Conservation (phyloP, 2,329 filamentous ascomycete genomes). For the Ophiosphaerella herpotricha region DNA sequence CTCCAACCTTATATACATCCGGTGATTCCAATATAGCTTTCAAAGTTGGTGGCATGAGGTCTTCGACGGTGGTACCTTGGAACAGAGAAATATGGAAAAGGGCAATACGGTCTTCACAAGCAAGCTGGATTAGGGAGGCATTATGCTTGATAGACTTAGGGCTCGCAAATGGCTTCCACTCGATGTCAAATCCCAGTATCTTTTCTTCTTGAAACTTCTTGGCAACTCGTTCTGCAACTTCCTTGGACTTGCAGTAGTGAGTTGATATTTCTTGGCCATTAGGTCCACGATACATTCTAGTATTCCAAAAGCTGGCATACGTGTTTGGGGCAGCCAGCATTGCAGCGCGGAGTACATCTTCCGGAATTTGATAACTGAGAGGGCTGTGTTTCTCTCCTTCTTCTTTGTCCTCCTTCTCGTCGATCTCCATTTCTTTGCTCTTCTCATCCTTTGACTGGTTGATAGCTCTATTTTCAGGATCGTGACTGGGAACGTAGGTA, state of each 20-base stretch:
- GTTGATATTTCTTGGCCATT: constrained; percentile 63
- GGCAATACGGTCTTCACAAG: constrained; percentile 74
- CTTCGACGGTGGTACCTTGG: constrained; percentile 45
- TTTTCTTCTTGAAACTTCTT: constrained; percentile 70
- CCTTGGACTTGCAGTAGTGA: constrained; percentile 75
- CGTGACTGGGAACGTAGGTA: constrained; percentile 1
- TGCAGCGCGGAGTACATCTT: constrained; percentile 29
- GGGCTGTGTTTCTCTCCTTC: constrained; percentile 21
- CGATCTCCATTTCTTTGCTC: not conserved
- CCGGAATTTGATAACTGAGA: constrained; percentile 41
- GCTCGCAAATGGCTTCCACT: constrained; percentile 66
- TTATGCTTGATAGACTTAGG: constrained; percentile 71
- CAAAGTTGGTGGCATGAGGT: constrained; percentile 71
- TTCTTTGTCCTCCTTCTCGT: constrained; percentile 13
- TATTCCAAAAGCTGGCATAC: constrained; percentile 63
- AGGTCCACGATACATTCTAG: constrained; percentile 67
- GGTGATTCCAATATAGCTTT: constrained; percentile 73
- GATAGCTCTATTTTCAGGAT: constrained; percentile 1
- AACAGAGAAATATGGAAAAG: constrained; percentile 75
- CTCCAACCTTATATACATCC: constrained; percentile 73
- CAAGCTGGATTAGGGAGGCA: constrained; percentile 81
- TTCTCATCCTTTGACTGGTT: constrained; percentile 5
- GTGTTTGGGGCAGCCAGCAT: constrained; percentile 38
- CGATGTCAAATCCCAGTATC: constrained; percentile 84
- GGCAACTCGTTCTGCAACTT: constrained; percentile 70